A percentile compares a stretch with the other conserved stretches of the same genome.
Conservation (phyloP, 352 stramenopile genomes). For the Blastocystis sp. region DNA sequence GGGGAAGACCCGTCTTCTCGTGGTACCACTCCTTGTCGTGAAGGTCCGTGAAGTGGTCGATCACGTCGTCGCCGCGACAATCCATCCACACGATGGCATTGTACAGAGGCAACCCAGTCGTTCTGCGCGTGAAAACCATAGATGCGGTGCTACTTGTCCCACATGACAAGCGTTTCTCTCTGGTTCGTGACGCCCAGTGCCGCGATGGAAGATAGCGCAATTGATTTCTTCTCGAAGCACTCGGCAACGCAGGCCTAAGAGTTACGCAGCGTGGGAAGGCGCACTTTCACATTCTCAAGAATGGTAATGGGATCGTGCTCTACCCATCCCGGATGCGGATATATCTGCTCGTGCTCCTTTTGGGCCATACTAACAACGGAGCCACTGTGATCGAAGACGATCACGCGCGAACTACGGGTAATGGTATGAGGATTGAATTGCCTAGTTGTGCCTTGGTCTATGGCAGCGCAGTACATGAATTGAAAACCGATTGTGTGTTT, state of each 20-base stretch:
- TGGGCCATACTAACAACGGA: slow-evolving; percentile 85
- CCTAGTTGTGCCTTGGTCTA: slow-evolving; percentile 73
- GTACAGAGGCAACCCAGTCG: slow-evolving; percentile 90
- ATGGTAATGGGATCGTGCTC: slow-evolving; percentile 96
- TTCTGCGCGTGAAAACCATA: slow-evolving; percentile 70
- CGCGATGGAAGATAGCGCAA: slow-evolving; percentile 78
- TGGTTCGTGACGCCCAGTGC: slow-evolving; percentile 98
- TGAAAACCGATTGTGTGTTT: not conserved
- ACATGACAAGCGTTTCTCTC: slow-evolving; percentile 93
- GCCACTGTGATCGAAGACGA: slow-evolving; percentile 86
- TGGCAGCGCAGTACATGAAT: slow-evolving; percentile 68
- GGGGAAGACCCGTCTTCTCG: slow-evolving; percentile 85
- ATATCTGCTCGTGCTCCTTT: slow-evolving; percentile 92
- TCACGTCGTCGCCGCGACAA: slow-evolving; percentile 86
- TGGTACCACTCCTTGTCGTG: slow-evolving; percentile 71
- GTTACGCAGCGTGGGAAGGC: slow-evolving; percentile 69
- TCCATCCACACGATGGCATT: slow-evolving; percentile 99
- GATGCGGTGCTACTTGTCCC: slow-evolving; percentile 76
- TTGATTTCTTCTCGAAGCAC: slow-evolving; percentile 77
- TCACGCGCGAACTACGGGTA: slow-evolving; percentile 81
- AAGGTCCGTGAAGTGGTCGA: slow-evolving; percentile 73
- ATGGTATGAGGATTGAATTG: slow-evolving; percentile 7
- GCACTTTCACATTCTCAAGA: slow-evolving; percentile 78
- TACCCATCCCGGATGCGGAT: slow-evolving; percentile 88
- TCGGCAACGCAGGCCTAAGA: slow-evolving; percentile 77